These are phyloP conservation scores for Forsythia suspensa DNA, from an alignment of 257 asterid species.

Conservation along the genomic window DNA sequence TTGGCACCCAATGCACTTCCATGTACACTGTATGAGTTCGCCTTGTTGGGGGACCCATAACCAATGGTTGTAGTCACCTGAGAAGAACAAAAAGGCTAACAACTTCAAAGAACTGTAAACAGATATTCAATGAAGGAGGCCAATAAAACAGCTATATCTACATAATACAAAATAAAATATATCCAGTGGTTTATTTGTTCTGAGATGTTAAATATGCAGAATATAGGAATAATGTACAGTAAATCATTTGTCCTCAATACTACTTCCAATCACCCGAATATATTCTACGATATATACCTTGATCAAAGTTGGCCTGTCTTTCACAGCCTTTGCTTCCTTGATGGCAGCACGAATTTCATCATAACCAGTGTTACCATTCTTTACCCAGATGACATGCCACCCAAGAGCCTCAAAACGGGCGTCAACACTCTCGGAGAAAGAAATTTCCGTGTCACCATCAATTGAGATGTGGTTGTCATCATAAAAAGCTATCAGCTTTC, in stretches of 20 bases:
- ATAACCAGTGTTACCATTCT: constrained; percentile 89
- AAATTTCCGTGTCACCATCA: constrained; percentile 96
- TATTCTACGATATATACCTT: constrained; percentile 39
- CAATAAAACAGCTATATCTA: neutral
- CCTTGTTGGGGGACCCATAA: constrained; percentile 78
- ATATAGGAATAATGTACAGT: neutral
- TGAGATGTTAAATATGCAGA: neutral
- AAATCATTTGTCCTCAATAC: neutral
- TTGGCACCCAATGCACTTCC: constrained; percentile 83
- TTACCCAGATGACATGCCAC: constrained; percentile 98
- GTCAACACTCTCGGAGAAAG: constrained; percentile 83
- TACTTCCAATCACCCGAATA: constrained; percentile 2
- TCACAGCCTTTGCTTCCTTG: constrained; percentile 91
- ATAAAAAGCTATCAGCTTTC: constrained; percentile 88
- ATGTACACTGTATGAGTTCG: constrained; percentile 84
- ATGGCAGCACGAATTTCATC: constrained; percentile 97
- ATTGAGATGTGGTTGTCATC: constrained; percentile 96
- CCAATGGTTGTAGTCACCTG: constrained; percentile 87
- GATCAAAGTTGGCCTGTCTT: constrained; percentile 88
- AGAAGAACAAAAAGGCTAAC: neutral
- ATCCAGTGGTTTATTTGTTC: neutral
- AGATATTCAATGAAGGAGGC: neutral
- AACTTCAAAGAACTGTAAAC: constrained; percentile 10
- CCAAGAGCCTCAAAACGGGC: constrained; percentile 91
- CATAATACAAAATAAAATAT: neutral